These are phyloP conservation scores for Mycena citricolor DNA, from an alignment of 1,284 basidiomycete genomes.

Conservation along the genomic window DNA sequence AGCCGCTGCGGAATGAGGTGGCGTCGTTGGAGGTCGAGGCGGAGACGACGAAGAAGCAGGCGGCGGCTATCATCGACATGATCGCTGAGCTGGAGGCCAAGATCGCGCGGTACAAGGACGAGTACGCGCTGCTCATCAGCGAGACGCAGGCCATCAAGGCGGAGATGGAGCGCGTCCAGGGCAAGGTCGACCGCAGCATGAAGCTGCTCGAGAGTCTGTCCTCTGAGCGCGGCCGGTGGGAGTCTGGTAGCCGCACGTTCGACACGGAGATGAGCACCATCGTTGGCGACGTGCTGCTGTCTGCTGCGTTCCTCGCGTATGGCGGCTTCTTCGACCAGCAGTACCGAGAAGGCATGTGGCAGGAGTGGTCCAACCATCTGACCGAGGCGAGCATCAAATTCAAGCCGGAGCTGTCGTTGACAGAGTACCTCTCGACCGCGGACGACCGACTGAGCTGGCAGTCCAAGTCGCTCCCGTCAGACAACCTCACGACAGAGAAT, in stretches of 20 bases:
- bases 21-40: constrained; percentile 91
- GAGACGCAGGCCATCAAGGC: constrained; percentile 96
- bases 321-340: constrained; percentile 99
- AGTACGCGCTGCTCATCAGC: constrained; percentile 96
- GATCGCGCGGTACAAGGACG: constrained; percentile 94
- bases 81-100: constrained; percentile 92
- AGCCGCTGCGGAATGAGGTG: constrained; percentile 95
- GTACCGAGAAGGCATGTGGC: constrained; percentile 97
- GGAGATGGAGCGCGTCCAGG: constrained; percentile 98
- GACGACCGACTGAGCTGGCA: constrained; percentile 97
- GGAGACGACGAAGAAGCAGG: constrained; percentile 91
- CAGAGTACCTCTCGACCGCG: constrained; percentile 96
- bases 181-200: constrained; percentile 97
- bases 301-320: constrained; percentile 96
- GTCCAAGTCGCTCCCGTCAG: constrained; percentile 90
- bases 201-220: constrained; percentile 92
- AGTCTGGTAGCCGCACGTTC: constrained; percentile 92
- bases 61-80: constrained; percentile 86
- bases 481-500: constrained; percentile 96
- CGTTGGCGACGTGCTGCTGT: constrained; percentile 94
- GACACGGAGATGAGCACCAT: constrained; percentile 99
- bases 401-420: constrained; percentile 89
- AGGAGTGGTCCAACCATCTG: constrained; percentile 91
- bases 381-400: constrained; percentile 89
- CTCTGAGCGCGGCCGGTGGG: constrained; percentile 95